phyloP scores from a whole-genome alignment of 2,329 filamentous ascomycete genomes.

The Aureobasidium subglaciale region DNA sequence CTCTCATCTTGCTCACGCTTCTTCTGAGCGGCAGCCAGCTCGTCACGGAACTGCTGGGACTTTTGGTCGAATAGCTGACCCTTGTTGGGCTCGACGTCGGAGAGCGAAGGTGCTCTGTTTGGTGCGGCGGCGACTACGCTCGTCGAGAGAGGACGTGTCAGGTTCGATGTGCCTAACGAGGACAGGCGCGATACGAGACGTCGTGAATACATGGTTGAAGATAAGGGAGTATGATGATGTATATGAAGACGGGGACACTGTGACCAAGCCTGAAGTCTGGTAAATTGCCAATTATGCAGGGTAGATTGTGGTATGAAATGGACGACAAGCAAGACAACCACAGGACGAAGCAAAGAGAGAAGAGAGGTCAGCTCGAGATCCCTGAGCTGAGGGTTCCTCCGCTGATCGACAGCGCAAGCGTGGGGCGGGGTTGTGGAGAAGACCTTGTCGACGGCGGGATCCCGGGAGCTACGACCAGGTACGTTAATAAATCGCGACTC shows the following conservation, averaged over 20 bases:
- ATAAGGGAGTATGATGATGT: neutral
- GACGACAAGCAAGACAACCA: neutral
- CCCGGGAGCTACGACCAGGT: neutral
- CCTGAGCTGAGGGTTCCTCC: neutral
- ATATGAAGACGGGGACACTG: neutral
- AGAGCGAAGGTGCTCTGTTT: conserved; percentile 61
- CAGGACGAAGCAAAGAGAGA: neutral
- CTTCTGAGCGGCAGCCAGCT: conserved; percentile 68
- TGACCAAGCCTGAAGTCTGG: neutral
- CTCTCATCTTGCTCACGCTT: conserved; percentile 76
- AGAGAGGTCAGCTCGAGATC: neutral
- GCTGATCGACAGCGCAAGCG: neutral
- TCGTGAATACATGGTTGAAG: conserved; percentile 20
- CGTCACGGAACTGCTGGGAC: conserved; percentile 81
- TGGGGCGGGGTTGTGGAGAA: conserved; percentile 1
- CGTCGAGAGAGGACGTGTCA: conserved; percentile 15
- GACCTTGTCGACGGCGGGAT: neutral
- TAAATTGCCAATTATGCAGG: neutral
- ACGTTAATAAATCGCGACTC: too few species aligned
- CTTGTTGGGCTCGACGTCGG: conserved; percentile 70
- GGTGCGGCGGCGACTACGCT: neutral
- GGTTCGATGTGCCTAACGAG: conserved; percentile 13
- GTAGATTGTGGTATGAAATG: neutral
- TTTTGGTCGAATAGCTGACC: conserved; percentile 71
- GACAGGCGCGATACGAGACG: conserved; percentile 20